Evolutionary conservation across 1,139 yeast species (phyloP).

Genomic region (Candida buenavistaensis): DNA sequence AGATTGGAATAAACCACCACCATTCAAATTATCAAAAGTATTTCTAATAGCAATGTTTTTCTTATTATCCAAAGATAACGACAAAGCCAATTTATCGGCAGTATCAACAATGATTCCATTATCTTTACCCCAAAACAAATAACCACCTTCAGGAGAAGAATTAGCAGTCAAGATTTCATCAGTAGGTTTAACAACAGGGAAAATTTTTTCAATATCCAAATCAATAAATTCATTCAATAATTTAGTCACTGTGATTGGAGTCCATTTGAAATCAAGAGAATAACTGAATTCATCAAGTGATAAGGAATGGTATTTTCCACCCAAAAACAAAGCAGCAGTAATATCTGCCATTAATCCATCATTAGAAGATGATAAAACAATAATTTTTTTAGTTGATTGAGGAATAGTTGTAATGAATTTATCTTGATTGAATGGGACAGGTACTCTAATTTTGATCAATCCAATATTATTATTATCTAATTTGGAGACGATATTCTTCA

Average conservation of each 20-base stretch:
- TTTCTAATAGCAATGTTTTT: constrained; percentile 57
- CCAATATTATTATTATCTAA: constrained; percentile 56
- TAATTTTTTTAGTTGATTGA: constrained; percentile 53
- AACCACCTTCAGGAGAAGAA: constrained; percentile 49
- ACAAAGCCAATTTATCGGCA: constrained; percentile 67
- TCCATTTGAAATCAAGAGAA: constrained; percentile 55
- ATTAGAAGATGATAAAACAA: constrained; percentile 50
- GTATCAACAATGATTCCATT: constrained; percentile 54
- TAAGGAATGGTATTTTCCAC: constrained; percentile 40
- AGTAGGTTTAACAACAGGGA: constrained; percentile 10
- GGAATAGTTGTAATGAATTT: constrained; percentile 65
- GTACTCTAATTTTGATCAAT: constrained; percentile 70
- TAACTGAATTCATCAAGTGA: constrained; percentile 54
- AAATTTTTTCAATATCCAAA: constrained; percentile 26
- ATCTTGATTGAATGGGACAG: constrained; percentile 69
- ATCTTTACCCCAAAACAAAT: constrained; percentile 70
- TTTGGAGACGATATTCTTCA: constrained; percentile 44
- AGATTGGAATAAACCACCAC: constrained; percentile 82
- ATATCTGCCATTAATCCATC: constrained; percentile 62
- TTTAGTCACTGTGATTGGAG: constrained; percentile 53
- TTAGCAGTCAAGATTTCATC: constrained; percentile 36
- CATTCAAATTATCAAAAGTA: constrained; percentile 66
- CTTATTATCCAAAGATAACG: constrained; percentile 66
- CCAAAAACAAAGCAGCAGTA: constrained; percentile 66
- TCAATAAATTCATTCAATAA: constrained; percentile 34